These are phyloP conservation scores for Neltuma alba DNA, from an alignment of 306 rosid genomes.

Conservation along the genomic window DNA sequence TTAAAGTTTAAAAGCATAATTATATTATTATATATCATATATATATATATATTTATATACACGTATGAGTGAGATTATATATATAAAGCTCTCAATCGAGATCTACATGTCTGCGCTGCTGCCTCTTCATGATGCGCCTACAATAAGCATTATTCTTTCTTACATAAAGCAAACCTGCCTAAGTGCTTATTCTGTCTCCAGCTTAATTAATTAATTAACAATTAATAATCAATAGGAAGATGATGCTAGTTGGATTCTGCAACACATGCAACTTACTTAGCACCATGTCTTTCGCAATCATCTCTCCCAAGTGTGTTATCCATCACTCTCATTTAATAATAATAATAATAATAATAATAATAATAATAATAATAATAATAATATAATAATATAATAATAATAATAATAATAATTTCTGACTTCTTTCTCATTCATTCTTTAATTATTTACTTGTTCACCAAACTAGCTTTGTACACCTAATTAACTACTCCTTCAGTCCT, in stretches of 20 bases:
- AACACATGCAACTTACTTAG: slow-evolving; percentile 76
- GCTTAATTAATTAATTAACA: slow-evolving; percentile 1
- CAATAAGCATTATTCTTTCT: slow-evolving; percentile 32
- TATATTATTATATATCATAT: no score
- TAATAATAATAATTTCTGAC: no score
- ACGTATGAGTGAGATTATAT: no score
- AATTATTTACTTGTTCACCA: slow-evolving; percentile 16
- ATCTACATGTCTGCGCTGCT: slow-evolving; percentile 39
- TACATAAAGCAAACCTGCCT: slow-evolving; percentile 42
- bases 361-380: no score
- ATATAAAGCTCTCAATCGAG: neutral
- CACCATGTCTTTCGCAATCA: slow-evolving; percentile 77
- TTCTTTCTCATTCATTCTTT: neutral
- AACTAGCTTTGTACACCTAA: slow-evolving; percentile 13
- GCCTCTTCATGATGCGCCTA: slow-evolving; percentile 41
- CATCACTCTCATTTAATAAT: slow-evolving; percentile 51
- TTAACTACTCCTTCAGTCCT: no score
- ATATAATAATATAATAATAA: no score
- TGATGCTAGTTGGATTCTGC: slow-evolving; percentile 77
- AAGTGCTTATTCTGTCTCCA: slow-evolving; percentile 38
- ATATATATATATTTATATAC: no score
- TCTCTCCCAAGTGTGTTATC: slow-evolving; percentile 71
- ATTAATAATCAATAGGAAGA: slow-evolving; percentile 17
- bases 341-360: no score
- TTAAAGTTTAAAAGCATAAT: slow-evolving; percentile 44